Percentiles rank a stretch among this genome's conserved stretches.
These are phyloP conservation scores for Trichoderma gamsii DNA, from an alignment of 495 filamentous ascomycete species.

Conservation along the genomic window DNA sequence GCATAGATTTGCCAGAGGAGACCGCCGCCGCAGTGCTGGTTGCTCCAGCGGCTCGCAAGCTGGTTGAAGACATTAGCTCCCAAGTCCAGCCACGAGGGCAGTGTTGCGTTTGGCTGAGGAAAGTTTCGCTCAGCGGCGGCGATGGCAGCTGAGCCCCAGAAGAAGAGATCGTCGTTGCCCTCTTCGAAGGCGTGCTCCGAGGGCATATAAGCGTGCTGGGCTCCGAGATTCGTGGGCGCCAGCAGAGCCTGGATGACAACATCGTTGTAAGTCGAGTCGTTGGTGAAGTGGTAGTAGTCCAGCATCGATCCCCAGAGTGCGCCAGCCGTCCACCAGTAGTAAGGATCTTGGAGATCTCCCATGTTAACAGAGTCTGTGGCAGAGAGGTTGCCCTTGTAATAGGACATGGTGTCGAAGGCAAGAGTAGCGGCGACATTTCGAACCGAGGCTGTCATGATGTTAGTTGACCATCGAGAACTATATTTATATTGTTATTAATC, in stretches of 20 bases:
- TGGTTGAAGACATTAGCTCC: constrained; percentile 40
- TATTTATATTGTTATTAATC: constrained; percentile 16
- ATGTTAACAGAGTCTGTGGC: constrained; percentile 35
- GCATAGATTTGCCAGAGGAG: constrained; percentile 81
- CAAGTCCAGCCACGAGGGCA: constrained; percentile 59
- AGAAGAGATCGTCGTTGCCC: constrained; percentile 74
- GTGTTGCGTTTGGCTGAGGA: constrained; percentile 49
- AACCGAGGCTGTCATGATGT: constrained; percentile 39
- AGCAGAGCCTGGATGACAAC: constrained; percentile 60
- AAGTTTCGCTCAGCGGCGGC: constrained; percentile 69
- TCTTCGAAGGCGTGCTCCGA: constrained; percentile 36
- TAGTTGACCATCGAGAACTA: constrained; percentile 8
- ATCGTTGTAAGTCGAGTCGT: constrained; percentile 66
- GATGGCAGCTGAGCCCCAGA: constrained; percentile 72
- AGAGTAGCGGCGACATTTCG: constrained; percentile 42
- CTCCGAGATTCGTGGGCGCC: constrained; percentile 57
- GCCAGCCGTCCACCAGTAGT: constrained; percentile 81
- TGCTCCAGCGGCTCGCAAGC: constrained; percentile 61
- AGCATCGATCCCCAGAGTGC: constrained; percentile 67
- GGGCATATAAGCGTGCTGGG: constrained; percentile 55
- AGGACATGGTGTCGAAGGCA: constrained; percentile 49
- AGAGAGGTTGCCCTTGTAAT: constrained; percentile 61
- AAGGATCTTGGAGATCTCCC: constrained; percentile 60
- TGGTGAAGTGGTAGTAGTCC: constrained; percentile 80
- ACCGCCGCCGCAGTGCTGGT: constrained; percentile 59